A percentile compares a stretch with the other conserved stretches of the same genome.
Evolutionary conservation across 805 yeast genomes (phyloP).

Genomic region (Yarrowia bubula): DNA sequence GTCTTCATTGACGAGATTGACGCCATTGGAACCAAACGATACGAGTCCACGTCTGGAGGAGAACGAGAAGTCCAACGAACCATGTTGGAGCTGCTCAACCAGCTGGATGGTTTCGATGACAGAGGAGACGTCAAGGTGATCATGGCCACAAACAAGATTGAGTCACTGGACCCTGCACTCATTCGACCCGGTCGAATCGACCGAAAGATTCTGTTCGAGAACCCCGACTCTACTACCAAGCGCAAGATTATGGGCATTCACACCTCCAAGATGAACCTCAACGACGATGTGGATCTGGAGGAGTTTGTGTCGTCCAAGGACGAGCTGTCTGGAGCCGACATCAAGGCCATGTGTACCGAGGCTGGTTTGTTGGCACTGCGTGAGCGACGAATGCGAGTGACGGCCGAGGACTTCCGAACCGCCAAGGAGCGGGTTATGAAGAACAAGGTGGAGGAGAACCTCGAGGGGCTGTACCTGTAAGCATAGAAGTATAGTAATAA

Average conservation of each 20-base stretch:
- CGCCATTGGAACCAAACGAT: constrained; percentile 98
- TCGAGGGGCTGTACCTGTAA: constrained; percentile 86
- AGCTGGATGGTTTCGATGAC: constrained; percentile 95
- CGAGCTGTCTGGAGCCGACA: constrained; percentile 95
- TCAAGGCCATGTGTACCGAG: constrained; percentile 95
- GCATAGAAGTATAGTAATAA: constrained; percentile 6
- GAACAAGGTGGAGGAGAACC: constrained; percentile 92
- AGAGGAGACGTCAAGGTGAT: constrained; percentile 96
- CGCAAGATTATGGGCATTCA: constrained; percentile 90
- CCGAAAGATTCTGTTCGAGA: constrained; percentile 91
- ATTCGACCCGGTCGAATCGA: constrained; percentile 97
- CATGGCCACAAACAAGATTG: constrained; percentile 97
- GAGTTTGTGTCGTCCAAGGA: constrained; percentile 87
- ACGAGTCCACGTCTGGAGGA: constrained; percentile 88
- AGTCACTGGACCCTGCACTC: constrained; percentile 90
- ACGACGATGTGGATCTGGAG: constrained; percentile 84
- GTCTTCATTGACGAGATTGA: constrained; percentile 98
- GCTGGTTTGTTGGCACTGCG: constrained; percentile 94
- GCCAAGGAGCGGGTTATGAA: constrained; percentile 95
- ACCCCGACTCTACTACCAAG: constrained; percentile 89
- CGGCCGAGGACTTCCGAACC: constrained; percentile 85
- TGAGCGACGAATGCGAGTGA: constrained; percentile 97
- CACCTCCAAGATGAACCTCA: constrained; percentile 87
- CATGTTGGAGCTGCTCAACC: constrained; percentile 92
- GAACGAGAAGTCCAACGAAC: constrained; percentile 97